These are phyloP conservation scores for Filosporella fistucella DNA, from an alignment of 495 filamentous ascomycete species.

Conservation along the genomic window DNA sequence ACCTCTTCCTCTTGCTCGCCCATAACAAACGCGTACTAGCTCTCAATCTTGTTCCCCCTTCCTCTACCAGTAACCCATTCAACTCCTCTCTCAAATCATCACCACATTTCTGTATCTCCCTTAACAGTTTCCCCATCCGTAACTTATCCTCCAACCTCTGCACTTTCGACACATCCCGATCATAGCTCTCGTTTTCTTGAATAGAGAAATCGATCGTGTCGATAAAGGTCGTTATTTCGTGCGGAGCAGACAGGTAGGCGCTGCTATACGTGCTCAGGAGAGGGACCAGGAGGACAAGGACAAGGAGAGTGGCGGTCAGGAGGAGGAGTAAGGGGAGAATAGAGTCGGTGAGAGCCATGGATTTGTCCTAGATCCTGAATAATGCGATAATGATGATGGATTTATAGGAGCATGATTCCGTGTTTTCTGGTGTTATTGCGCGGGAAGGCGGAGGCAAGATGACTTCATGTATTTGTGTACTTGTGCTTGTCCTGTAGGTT, in stretches of 20 bases:
- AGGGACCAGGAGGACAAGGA: slow-evolving; percentile 36
- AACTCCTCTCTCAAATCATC: slow-evolving; percentile 46
- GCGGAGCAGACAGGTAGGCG: slow-evolving; percentile 42
- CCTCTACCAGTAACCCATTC: slow-evolving; percentile 39
- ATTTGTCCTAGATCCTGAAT: slow-evolving; percentile 5
- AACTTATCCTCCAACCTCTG: slow-evolving; percentile 46
- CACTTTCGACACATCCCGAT: slow-evolving; percentile 44
- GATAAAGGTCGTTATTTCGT: slow-evolving; percentile 43
- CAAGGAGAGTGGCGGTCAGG: slow-evolving; percentile 43
- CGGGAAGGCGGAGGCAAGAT: background rate
- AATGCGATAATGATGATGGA: background rate
- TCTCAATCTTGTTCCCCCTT: slow-evolving; percentile 36
- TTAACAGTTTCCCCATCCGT: slow-evolving; percentile 41
- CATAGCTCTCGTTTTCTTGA: slow-evolving; percentile 48
- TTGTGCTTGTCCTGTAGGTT: background rate
- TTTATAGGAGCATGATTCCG: background rate
- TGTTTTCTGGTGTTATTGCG: too few relatives aligned
- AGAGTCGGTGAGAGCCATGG: background rate
- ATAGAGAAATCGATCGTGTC: slow-evolving; percentile 44
- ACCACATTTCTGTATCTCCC: slow-evolving; percentile 52
- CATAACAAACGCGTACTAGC: slow-evolving; percentile 41
- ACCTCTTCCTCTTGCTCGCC: slow-evolving; percentile 35
- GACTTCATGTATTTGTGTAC: slow-evolving; percentile 6
- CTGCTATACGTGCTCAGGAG: slow-evolving; percentile 35
- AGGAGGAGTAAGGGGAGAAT: slow-evolving; percentile 32